phyloP scores from a whole-genome alignment of 169 alveolate species.

The Nephromyces sp. region DNA sequence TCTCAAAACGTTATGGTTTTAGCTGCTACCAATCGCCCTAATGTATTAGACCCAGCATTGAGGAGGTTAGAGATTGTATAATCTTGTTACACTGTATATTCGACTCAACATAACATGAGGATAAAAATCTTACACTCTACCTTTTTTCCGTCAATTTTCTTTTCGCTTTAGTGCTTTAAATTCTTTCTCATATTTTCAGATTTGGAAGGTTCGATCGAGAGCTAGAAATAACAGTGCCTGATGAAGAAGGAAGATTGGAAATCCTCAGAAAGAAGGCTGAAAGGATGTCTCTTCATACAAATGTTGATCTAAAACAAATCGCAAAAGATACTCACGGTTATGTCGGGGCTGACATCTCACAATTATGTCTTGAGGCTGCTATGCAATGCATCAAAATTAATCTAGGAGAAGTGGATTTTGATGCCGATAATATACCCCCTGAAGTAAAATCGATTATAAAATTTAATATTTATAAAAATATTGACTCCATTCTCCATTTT shows the following conservation, averaged over 20 bases:
- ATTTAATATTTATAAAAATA: not conserved
- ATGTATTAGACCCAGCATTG: slow-evolving; percentile 64
- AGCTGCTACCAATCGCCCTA: slow-evolving; percentile 85
- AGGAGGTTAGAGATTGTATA: slow-evolving; percentile 9
- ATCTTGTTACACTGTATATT: no score
- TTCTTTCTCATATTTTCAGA: slow-evolving; percentile 24
- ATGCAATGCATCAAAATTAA: slow-evolving; percentile 92
- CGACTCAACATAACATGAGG: no score
- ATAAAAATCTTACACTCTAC: not conserved
- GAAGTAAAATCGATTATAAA: slow-evolving; percentile 49
- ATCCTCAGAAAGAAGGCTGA: slow-evolving; percentile 71
- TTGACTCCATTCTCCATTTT: not conserved
- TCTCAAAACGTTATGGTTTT: slow-evolving; percentile 77
- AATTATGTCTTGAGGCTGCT: slow-evolving; percentile 91
- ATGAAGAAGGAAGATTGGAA: slow-evolving; percentile 74
- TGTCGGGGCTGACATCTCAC: slow-evolving; percentile 85
- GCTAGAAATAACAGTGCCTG: slow-evolving; percentile 70
- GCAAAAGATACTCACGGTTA: slow-evolving; percentile 84
- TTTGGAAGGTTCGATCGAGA: slow-evolving; percentile 75
- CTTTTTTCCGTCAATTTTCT: not conserved
- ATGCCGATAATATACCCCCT: slow-evolving; percentile 90
- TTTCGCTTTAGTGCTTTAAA: not conserved
- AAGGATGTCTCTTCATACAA: slow-evolving; percentile 64
- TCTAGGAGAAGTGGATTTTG: slow-evolving; percentile 93
- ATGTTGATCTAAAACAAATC: slow-evolving; percentile 62